Evolutionary conservation across 2,329 filamentous ascomycete genomes (phyloP).

Genomic region (Diaporthe australafricana): DNA sequence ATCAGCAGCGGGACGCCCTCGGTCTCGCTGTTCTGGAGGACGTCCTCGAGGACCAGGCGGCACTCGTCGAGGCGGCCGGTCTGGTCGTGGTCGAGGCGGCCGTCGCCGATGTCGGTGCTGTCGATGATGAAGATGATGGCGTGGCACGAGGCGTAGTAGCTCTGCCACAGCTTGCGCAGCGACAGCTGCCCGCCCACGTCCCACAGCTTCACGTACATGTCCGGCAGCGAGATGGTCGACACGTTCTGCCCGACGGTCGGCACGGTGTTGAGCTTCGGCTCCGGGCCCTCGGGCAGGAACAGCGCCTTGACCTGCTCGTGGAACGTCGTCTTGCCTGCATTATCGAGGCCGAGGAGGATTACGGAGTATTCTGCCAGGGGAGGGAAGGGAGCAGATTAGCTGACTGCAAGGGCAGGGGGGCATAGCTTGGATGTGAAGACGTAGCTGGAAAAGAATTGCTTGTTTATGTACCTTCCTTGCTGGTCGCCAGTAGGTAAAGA

Average conservation of each 20-base stretch:
- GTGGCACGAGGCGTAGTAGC: constrained; percentile 93
- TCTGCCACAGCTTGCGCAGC: constrained; percentile 92
- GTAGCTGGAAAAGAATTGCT: background rate
- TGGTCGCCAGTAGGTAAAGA: constrained; percentile 93
- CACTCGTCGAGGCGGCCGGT: constrained; percentile 84
- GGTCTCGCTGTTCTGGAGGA: constrained; percentile 87
- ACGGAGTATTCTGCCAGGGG: constrained; percentile 85
- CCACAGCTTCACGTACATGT: constrained; percentile 99
- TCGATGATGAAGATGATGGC: constrained; percentile 99
- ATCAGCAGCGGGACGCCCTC: constrained; percentile 93
- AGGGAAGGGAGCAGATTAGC: constrained; percentile 22
- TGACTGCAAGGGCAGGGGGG: constrained; percentile 8
- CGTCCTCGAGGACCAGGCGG: constrained; percentile 87
- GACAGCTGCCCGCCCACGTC: constrained; percentile 95
- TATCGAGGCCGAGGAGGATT: constrained; percentile 95
- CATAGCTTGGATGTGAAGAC: constrained; percentile 38
- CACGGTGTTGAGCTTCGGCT: constrained; percentile 84
- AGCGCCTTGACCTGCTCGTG: constrained; percentile 95
- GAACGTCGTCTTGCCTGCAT: constrained; percentile 97
- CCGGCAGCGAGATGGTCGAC: constrained; percentile 86
- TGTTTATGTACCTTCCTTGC: constrained; percentile 81
- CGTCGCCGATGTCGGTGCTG: constrained; percentile 91
- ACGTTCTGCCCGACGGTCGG: constrained; percentile 98
- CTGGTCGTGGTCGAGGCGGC: constrained; percentile 68
- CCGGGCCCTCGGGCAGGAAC: constrained; percentile 73